Evolutionary conservation across 2,329 filamentous ascomycete genomes (phyloP), one percentile per base, ranked within the genome.

Genomic region (Colletotrichum truncatum): DNA sequence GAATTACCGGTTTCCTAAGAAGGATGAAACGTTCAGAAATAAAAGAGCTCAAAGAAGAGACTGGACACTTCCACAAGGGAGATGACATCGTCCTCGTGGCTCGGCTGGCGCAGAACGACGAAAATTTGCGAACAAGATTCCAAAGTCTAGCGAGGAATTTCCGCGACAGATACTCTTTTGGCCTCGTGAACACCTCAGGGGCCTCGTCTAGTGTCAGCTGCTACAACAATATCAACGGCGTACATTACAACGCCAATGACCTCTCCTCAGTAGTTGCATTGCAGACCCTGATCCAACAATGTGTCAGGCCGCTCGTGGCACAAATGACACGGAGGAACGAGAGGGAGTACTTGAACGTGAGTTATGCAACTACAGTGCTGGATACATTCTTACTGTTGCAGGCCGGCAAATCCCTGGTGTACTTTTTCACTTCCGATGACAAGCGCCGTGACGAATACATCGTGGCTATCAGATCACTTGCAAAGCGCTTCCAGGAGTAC

Each of bases 271-370:
- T 78, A 2, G 69, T 41, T 8, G 23, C 48, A 7, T 9, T 72
- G 7, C 70, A 78, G 12, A 70, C 64, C 0, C 77, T 83, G 16
- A 58, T 84, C 6, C 71, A 74, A 18, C 68, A 60, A 2, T 83
- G 81, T 46, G 71, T 78, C 0, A 68, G 69, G 5, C 78, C 80
- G 0, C 55, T 81, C 11, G 79, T 85, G 9, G 78, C 76, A 0
- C 78, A 82, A 56, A 74, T 85, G 41, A 82, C 78, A 2, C 72
- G 82, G 21, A 73, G 77, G 28, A 84, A 77, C 41, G 82, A 85
- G 68, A 64, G 80, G 64, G 34, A 39, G 7, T 28, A 39, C n/a
- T 26, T 53, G 10, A 53, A n/a, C 10, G 23, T 53, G 25, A 39
- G 74, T 77, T n/a, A 78, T 16, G 25, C 6, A 5, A 11, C 14